Conservation (phyloP, 2,329 filamentous ascomycete genomes). For the Penicillium sp. region DNA sequence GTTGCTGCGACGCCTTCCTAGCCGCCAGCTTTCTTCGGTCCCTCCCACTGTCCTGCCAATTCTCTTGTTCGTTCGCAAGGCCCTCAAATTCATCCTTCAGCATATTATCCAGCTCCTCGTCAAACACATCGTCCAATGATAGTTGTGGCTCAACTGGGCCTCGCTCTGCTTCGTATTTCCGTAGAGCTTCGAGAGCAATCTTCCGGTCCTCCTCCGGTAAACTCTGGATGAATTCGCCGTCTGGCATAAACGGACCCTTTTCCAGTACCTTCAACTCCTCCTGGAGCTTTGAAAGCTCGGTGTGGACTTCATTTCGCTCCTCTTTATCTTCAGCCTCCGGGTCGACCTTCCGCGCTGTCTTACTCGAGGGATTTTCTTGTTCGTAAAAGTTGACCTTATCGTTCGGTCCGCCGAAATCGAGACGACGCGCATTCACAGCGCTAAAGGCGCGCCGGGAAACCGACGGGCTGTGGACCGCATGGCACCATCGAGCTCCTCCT, state of each 20-base stretch:
- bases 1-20: constrained; percentile 41
- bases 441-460: constrained; percentile 41
- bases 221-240: constrained; percentile 51
- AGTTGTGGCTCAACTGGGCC: constrained; percentile 33
- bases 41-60: constrained; percentile 40
- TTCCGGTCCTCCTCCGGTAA: constrained; percentile 50
- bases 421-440: constrained; percentile 37
- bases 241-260: constrained; percentile 51
- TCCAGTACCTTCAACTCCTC: constrained; percentile 48
- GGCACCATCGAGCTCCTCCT: constrained; percentile 52
- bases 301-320: constrained; percentile 46
- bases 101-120: constrained; percentile 51
- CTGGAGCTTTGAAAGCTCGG: constrained; percentile 48
- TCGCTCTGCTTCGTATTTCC: constrained; percentile 48
- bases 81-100: constrained; percentile 47
- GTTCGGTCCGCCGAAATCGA: constrained; percentile 45
- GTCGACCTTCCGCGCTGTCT: constrained; percentile 45
- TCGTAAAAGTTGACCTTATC: constrained; percentile 53
- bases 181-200: constrained; percentile 51
- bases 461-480: constrained; percentile 46
- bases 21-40: constrained; percentile 25
- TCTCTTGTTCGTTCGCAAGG: constrained; percentile 45
- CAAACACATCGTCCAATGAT: constrained; percentile 47
- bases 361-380: constrained; percentile 46
- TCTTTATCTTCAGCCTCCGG: constrained; percentile 47